Conservation (phyloP, 176 grass and related monocot genomes). For the Stipa capillata region DNA sequence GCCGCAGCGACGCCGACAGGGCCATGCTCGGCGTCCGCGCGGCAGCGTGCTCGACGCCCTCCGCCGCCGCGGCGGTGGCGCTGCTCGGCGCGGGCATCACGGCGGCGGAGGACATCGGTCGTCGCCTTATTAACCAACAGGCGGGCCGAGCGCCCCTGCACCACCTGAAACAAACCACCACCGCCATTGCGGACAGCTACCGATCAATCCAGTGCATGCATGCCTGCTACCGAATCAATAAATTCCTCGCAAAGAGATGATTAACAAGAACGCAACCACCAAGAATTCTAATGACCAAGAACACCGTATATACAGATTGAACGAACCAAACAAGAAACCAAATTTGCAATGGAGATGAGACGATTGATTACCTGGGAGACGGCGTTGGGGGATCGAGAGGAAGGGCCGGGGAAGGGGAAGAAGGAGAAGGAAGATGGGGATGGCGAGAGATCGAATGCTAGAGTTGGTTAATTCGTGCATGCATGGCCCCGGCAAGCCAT, state of each 20-base stretch:
- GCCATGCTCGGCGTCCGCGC: not conserved
- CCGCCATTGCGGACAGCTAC: too few species aligned
- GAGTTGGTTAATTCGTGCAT: constrained; percentile 16
- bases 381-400: not conserved
- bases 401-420: not conserved
- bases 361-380: constrained; percentile 29
- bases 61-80: constrained; percentile 16
- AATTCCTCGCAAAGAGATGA: too few species aligned
- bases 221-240: too few species aligned
- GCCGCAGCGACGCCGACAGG: constrained; percentile 41
- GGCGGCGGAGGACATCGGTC: not conserved
- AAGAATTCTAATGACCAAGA: too few species aligned
- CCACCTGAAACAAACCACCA: not conserved
- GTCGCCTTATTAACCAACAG: too few species aligned
- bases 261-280: too few species aligned
- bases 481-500: not conserved
- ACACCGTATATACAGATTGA: too few species aligned
- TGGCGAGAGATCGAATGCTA: not conserved
- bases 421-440: not conserved
- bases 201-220: too few species aligned
- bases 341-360: too few species aligned
- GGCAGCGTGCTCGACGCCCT: constrained; percentile 17
- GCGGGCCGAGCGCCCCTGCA: not conserved
- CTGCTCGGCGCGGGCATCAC: not conserved
- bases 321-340: too few species aligned